Evolutionary conservation across 371 early-diverging fungal species (phyloP).

Genomic region (Blakeslea trispora): DNA sequence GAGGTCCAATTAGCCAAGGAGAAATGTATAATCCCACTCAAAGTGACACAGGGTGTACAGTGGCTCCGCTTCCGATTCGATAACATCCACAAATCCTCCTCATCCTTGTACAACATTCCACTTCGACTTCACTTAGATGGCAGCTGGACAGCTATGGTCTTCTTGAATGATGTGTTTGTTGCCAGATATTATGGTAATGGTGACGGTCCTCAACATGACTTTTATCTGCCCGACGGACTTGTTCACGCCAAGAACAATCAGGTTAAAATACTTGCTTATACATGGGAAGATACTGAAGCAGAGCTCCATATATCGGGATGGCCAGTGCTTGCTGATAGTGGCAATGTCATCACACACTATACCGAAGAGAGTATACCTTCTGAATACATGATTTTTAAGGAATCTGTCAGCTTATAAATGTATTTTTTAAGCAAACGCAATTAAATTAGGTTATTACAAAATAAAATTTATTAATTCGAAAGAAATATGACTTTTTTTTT

Average conservation of each 20-base stretch:
- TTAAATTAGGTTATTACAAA: not conserved
- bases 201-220: constrained; percentile 75
- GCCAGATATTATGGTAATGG: constrained; percentile 78
- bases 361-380: constrained; percentile 10
- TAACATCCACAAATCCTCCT: constrained; percentile 22
- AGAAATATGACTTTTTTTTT: too few relatives aligned
- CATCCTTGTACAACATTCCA: constrained; percentile 46
- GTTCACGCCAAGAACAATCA: constrained; percentile 35
- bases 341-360: constrained; percentile 26
- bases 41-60: constrained; percentile 31
- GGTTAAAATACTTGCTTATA: constrained; percentile 46
- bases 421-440: constrained; percentile 1
- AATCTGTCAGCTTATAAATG: constrained; percentile 17
- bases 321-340: constrained; percentile 39
- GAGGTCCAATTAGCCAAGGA: constrained; percentile 11
- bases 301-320: constrained; percentile 40
- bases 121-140: constrained; percentile 68
- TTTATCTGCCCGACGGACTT: constrained; percentile 67
- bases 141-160: constrained; percentile 64
- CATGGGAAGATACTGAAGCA: constrained; percentile 42
- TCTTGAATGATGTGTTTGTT: constrained; percentile 62
- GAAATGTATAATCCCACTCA: constrained; percentile 17
- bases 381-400: constrained; percentile 35
- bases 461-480: not conserved
- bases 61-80: constrained; percentile 46